Percentiles rank a stretch among this genome's conserved stretches.
Conservation (phyloP, 2,329 filamentous ascomycete genomes). For the Cordyceps militaris region DNA sequence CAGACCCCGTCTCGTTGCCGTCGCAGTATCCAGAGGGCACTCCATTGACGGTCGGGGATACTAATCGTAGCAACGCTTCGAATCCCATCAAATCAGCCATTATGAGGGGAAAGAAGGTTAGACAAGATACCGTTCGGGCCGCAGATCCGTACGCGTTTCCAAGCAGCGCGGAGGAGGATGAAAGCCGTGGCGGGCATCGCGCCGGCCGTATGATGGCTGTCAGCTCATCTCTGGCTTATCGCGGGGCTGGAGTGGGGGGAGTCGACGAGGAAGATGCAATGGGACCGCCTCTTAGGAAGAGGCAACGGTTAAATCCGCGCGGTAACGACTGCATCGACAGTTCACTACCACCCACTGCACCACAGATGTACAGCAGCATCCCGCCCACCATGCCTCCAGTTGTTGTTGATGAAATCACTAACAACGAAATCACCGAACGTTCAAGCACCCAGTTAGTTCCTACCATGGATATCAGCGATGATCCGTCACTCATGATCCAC, state of each 20-base stretch:
- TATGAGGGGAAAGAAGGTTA: not conserved
- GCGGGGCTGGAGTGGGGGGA: not conserved
- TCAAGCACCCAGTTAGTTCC: conserved; percentile 5
- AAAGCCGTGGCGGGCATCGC: not conserved
- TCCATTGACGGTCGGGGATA: not conserved
- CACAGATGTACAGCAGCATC: conserved; percentile 17
- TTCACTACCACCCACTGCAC: not conserved
- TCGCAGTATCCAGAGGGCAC: conserved; percentile 15
- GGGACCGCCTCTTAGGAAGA: not conserved
- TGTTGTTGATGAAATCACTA: not conserved
- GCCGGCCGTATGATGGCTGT: not conserved
- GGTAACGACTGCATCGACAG: not conserved
- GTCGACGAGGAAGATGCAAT: not conserved
- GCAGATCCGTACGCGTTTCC: conserved; percentile 39
- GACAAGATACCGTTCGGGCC: not conserved
- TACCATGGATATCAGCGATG: conserved; percentile 19
- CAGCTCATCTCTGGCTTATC: not conserved
- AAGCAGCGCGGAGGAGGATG: conserved; percentile 30
- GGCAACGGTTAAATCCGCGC: not conserved
- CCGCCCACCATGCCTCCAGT: conserved; percentile 19
- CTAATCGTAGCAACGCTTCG: not conserved
- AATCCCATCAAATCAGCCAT: conserved; percentile 1
- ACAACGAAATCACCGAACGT: not conserved
- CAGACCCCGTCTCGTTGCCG: conserved; percentile 6
- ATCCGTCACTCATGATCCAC: conserved; percentile 28